phyloP scores from a whole-genome alignment of 106 monocot genomes.

The Dioscorea dumetorum region DNA sequence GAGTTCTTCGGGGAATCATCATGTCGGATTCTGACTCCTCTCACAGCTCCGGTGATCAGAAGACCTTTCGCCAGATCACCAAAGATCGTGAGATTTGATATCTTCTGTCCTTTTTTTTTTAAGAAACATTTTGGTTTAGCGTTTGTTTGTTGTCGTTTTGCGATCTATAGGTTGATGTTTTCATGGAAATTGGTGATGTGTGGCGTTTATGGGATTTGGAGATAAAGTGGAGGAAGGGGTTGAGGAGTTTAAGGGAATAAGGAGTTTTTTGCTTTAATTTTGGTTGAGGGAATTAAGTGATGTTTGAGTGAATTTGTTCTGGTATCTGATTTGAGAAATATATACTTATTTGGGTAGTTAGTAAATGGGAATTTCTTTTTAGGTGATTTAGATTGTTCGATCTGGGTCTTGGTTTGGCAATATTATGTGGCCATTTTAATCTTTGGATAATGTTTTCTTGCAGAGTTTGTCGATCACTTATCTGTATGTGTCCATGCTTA shows the following conservation, averaged over 20 bases:
- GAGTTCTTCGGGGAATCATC: neutral
- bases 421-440: neutral
- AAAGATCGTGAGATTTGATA: neutral
- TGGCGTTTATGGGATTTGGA: neutral
- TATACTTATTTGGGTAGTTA: neutral
- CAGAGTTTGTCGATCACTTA: neutral
- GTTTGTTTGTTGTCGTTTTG: neutral
- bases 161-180: neutral
- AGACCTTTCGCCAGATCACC: constrained; percentile 5
- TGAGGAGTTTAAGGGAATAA: too few species aligned
- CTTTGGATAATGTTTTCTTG: neutral
- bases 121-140: neutral
- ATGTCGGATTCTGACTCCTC: constrained; percentile 1
- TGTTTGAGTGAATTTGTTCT: too few species aligned
- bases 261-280: too few species aligned
- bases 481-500: neutral
- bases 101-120: neutral
- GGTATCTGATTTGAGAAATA: neutral
- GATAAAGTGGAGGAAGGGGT: too few species aligned
- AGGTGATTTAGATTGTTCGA: neutral
- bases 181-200: neutral
- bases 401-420: neutral
- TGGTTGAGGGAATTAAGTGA: too few species aligned
- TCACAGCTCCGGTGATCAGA: neutral
- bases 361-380: neutral